Base-by-base conservation (phyloP, 192 early-diverging fungal genomes). In the Coemansia sp. region DNA sequence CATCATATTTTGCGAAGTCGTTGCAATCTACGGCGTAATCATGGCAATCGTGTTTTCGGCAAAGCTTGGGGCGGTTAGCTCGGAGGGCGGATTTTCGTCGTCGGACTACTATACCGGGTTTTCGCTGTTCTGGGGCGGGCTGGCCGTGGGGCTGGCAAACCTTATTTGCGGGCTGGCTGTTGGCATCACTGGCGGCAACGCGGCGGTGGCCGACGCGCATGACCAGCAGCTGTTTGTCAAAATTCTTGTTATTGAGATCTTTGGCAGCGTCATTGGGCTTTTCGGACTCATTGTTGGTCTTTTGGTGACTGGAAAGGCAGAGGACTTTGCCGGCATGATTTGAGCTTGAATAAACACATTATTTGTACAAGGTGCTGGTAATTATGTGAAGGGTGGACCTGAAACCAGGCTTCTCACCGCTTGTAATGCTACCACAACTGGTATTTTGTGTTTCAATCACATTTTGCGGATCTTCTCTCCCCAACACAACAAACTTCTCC, bases 1-100 rank as follows among this genome's bases (percentile, higher is more conserved):
- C 69, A 95, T 99, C 66, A 99, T 97, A 74, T 99, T 99, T 72
- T 99, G 95, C 82, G 97, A 99, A 84, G 97, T 97, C 54, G 96
- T 99, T 11, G 96, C 95, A 65, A 99, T 99, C 66, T 99, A 99
- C 83, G 96, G 96, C 61, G 86, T 99, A 25, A 97, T 99, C 69
- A 96, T 99, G 87, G 93, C 94, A 22, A 99, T 99, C 67, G 93
- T 99, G 36, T 97, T 95, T 73, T 92, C 92, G 9, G 84, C 92
- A 11, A 96, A 95, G 73, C 69, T 97, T 10, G 85, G 84, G 32
- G 85, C 86, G 4, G 84, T 90, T 23, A 52, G 66, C 14, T 61
- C 71, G 20, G 59, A 63, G 14, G 33, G 62, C 1, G 80, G 89
- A 15, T 88, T 85, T 61, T 80, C 83, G 38, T 19, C 69, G 36